Evolutionary conservation across 495 filamentous ascomycete genomes (phyloP).

Genomic region (Talaromyces wortmannii): DNA sequence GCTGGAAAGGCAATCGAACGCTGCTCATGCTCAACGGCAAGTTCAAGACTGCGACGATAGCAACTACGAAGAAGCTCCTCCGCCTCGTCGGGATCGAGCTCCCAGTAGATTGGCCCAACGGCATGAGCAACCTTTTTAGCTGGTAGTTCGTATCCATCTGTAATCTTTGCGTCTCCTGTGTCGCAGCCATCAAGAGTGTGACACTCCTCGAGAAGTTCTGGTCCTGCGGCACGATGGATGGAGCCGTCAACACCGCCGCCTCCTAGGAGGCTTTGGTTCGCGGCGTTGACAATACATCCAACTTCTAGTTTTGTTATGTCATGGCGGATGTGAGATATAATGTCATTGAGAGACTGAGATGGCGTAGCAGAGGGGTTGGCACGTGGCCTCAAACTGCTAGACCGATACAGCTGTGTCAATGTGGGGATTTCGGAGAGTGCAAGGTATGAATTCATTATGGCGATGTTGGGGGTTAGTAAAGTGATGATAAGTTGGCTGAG

Average conservation of each 20-base stretch:
- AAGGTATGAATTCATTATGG: constrained; percentile 12
- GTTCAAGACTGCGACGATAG: constrained; percentile 67
- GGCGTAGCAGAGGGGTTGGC: constrained; percentile 22
- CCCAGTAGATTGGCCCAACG: constrained; percentile 77
- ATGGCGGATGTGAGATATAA: constrained; percentile 59
- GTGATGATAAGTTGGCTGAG: too few relatives aligned
- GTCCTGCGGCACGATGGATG: constrained; percentile 81
- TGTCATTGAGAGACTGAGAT: constrained; percentile 58
- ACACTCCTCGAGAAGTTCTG: constrained; percentile 63
- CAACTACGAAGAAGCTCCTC: constrained; percentile 55
- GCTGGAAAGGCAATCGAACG: constrained; percentile 74
- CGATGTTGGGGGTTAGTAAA: too few relatives aligned
- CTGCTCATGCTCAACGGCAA: constrained; percentile 59
- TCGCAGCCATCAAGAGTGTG: constrained; percentile 57
- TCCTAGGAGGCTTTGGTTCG: constrained; percentile 70
- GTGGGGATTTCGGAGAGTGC: constrained; percentile 56
- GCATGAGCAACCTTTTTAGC: constrained; percentile 78
- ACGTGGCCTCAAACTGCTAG: constrained; percentile 20
- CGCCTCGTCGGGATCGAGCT: constrained; percentile 26
- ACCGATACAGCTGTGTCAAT: constrained; percentile 52
- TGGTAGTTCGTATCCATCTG: constrained; percentile 66
- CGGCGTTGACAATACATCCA: constrained; percentile 89
- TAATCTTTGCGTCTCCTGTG: constrained; percentile 81
- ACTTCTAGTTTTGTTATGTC: constrained; percentile 81
- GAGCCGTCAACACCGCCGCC: constrained; percentile 86